Evolutionary conservation across 371 early-diverging fungal species (phyloP).

Genomic region (Mucor velutinosus): DNA sequence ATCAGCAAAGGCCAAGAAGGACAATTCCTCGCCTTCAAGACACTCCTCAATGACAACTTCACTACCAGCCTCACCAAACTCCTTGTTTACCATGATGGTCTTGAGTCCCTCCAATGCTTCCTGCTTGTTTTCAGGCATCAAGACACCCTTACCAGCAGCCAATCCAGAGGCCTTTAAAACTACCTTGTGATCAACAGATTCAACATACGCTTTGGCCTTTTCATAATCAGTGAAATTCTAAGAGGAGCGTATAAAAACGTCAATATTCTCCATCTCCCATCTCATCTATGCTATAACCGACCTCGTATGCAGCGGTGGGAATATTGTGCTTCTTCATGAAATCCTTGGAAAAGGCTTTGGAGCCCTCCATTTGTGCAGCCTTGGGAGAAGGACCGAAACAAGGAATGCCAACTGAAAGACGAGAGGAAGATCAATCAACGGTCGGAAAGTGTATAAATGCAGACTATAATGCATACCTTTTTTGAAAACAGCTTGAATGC

Average conservation of each 20-base stretch:
- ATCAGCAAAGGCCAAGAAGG: constrained; percentile 92
- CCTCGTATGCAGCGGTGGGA: constrained; percentile 93
- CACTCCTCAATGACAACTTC: constrained; percentile 97
- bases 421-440: not conserved
- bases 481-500: constrained; percentile 81
- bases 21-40: constrained; percentile 90
- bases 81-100: constrained; percentile 85
- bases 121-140: constrained; percentile 83
- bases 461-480: constrained; percentile 57
- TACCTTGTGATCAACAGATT: constrained; percentile 61
- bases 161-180: constrained; percentile 94
- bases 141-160: constrained; percentile 97
- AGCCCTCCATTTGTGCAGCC: constrained; percentile 95
- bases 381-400: constrained; percentile 92
- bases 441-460: not conserved
- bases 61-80: constrained; percentile 88
- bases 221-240: constrained; percentile 87
- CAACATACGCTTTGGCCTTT: constrained; percentile 75
- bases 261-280: not conserved
- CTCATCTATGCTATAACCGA: constrained; percentile 13
- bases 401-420: constrained; percentile 81
- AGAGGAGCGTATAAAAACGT: not conserved
- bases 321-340: constrained; percentile 96
- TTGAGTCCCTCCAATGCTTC: constrained; percentile 89
- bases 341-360: constrained; percentile 97